Evolutionary conservation across 2,329 filamentous ascomycete genomes (phyloP).

Genomic region (Alternaria sp.): DNA sequence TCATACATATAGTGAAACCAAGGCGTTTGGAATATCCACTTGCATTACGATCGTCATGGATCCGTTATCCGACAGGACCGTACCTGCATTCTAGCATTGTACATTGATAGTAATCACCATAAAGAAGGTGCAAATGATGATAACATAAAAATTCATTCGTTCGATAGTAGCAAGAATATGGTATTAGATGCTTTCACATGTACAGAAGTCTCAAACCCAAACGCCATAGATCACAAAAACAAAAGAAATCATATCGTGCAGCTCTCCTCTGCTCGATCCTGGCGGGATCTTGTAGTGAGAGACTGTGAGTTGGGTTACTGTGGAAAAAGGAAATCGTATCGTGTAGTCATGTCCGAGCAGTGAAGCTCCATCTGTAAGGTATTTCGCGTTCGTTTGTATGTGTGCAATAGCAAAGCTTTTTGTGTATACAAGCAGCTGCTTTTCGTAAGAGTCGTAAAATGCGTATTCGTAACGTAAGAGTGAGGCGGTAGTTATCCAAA

Average conservation of each 20-base stretch:
- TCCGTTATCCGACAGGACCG: not conserved
- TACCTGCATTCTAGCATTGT: not conserved
- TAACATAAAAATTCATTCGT: not conserved
- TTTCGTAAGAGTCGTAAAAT: constrained; percentile 39
- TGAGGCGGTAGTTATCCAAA: constrained; percentile 40
- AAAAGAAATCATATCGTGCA: constrained; percentile 18
- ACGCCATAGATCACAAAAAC: constrained; percentile 14
- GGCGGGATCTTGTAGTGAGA: not conserved
- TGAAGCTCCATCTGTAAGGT: constrained; percentile 23
- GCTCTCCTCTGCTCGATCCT: not conserved
- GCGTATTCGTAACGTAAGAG: constrained; percentile 40
- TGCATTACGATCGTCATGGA: not conserved
- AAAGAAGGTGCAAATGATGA: no score
- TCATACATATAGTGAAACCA: not conserved
- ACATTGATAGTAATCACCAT: not conserved
- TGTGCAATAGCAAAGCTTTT: not conserved
- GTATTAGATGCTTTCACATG: constrained; percentile 14
- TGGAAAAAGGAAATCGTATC: constrained; percentile 13
- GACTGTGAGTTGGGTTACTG: not conserved
- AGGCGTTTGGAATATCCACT: not conserved
- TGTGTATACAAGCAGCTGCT: constrained; percentile 8
- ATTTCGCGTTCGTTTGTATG: not conserved
- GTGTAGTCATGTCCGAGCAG: constrained; percentile 21
- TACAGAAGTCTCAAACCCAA: constrained; percentile 11
- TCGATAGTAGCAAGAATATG: constrained; percentile 6